These are phyloP conservation scores for Peribolospora kevripleyi DNA, from an alignment of 768 basidiomycete species.

Conservation along the genomic window DNA sequence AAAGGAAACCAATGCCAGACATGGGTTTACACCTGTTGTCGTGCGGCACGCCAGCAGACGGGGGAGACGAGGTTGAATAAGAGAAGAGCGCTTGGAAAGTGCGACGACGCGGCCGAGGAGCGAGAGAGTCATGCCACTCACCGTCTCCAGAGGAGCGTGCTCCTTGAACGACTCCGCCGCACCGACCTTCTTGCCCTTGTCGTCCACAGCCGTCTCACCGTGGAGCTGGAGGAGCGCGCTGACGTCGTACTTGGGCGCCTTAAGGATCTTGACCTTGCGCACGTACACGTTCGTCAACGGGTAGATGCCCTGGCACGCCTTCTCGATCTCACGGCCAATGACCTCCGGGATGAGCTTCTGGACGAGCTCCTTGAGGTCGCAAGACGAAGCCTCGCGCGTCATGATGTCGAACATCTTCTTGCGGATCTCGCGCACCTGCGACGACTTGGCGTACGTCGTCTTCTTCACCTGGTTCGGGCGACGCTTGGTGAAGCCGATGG, in stretches of 20 bases:
- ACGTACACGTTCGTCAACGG: constrained; percentile 97
- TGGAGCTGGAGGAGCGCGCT: no score
- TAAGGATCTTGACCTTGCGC: constrained; percentile 97
- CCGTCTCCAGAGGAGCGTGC: no score
- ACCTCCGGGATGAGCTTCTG: constrained; percentile 98
- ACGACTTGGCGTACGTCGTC: constrained; percentile 90
- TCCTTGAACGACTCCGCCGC: no score
- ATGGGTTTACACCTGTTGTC: no score
- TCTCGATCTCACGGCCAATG: constrained; percentile 98
- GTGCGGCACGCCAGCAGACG: no score
- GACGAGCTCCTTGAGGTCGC: constrained; percentile 91
- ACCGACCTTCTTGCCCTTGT: no score
- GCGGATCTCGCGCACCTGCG: constrained; percentile 89
- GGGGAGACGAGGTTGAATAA: no score
- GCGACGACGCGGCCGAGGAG: no score
- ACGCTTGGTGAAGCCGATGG: constrained; percentile 96
- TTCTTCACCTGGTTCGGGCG: constrained; percentile 90
- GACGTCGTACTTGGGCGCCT: constrained; percentile 76
- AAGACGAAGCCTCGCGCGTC: constrained; percentile 79
- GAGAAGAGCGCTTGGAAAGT: no score
- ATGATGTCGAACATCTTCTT: constrained; percentile 99
- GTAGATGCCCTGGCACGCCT: constrained; percentile 85
- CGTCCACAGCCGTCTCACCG: no score
- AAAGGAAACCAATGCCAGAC: no score
- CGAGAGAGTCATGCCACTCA: no score